phyloP scores from a whole-genome alignment of 1,284 basidiomycete genomes.

The Pisolithus thermaeus region DNA sequence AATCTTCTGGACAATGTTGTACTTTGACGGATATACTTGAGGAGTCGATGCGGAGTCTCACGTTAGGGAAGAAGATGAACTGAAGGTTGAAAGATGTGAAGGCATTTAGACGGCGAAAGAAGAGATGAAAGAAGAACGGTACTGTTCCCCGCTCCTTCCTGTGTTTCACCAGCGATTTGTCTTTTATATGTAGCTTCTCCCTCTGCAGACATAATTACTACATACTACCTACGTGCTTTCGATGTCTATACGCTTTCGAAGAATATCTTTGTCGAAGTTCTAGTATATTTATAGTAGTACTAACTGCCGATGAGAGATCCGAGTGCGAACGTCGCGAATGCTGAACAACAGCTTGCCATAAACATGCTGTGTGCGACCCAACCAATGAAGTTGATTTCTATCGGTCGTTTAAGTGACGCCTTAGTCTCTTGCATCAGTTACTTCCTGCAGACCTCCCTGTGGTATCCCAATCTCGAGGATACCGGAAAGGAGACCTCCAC shows the following conservation, averaged over 20 bases:
- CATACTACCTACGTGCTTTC: neutral
- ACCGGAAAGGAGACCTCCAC: too few species aligned
- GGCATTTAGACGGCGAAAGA: neutral
- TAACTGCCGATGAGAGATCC: too few species aligned
- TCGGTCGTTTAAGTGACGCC: too few species aligned
- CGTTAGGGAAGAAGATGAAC: constrained; percentile 42
- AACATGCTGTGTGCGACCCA: too few species aligned
- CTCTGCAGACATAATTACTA: neutral
- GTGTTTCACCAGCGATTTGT: neutral
- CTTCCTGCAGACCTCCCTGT: too few species aligned
- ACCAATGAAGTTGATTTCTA: too few species aligned
- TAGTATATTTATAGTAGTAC: neutral
- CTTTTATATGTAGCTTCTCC: neutral
- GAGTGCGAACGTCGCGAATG: too few species aligned
- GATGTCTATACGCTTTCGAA: neutral
- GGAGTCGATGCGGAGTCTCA: constrained; percentile 60
- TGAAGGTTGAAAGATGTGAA: neutral
- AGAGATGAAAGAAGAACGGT: neutral
- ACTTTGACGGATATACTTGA: constrained; percentile 41
- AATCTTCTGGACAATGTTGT: constrained; percentile 22
- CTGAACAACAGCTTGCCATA: too few species aligned
- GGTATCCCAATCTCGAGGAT: too few species aligned
- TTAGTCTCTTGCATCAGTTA: too few species aligned
- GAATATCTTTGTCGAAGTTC: neutral
- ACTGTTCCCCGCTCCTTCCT: neutral